Base-by-base conservation (phyloP, 2,329 filamentous ascomycete genomes). In the Ilyonectria destructans region DNA sequence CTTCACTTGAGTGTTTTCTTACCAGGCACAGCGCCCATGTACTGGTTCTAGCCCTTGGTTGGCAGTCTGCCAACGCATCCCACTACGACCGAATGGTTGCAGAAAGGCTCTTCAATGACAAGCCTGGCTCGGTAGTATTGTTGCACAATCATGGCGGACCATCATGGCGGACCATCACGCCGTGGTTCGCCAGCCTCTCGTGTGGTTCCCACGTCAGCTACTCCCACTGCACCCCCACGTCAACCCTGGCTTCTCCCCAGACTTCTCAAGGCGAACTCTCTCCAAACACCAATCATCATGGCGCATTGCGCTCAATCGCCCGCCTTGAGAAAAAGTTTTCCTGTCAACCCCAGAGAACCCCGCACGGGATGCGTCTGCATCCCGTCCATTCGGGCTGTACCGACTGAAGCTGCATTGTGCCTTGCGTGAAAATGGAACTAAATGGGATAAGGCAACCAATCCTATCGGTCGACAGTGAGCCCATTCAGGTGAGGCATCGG, bases 371-470 rank as follows among this genome's bases (percentile, higher is more conserved):
- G 26, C 17, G n/a, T 52, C 33, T 31, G 49, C 8, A 48, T 69
- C 52, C 26, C 66, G 33, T 55, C 65, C 59, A 48, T 59, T n/a
- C 48, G 26, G 23, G 54, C 56, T 19, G 48, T 45, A 55, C 58
- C 58, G 52, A 51, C 58, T 37, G 54, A 58, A 31, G 51, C 33
- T 61, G 49, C 52, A 45, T 55, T 66, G 10, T 70, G 70, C 67
- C 71, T 65, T 68, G 64, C 70, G 55, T 71, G 45, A 63, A 61
- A 56, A 65, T 64, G 64, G 57, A 54, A 33, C 56, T 57, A 55
- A 59, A 45, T 68, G 37, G 23, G 55, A 62, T 60, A 48, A 75
- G 73, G 71, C 73, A 71, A 56, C 73, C 65, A 60, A 64, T 61
- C 31, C 65, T 35, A 56, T 35, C 12, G 35, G 58, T 58, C 46